Evolutionary conservation across 2,329 filamentous ascomycete species (phyloP), one percentile per base, ranked within the genome.

Genomic region (Trichoderma brevicompactum): DNA sequence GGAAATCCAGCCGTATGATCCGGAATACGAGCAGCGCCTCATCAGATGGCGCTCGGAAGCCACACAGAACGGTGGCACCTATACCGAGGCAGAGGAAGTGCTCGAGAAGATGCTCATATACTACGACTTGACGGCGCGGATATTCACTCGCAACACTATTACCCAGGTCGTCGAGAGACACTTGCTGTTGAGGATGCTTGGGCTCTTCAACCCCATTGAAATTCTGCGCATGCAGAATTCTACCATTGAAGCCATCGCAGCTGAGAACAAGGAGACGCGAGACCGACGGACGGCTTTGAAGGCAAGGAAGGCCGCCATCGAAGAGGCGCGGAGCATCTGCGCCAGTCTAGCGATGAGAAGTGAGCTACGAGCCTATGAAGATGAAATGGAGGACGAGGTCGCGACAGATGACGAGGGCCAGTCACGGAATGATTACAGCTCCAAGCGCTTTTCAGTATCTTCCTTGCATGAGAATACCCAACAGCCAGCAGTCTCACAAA

Each of bases 91-190:
- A 0, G 81, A 84, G 66, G 82, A 84, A 71, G 82, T 84, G 0
- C 70, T 84, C 32, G 82, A 84, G 72, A 84, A 84, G 76, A 84
- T 84, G 82, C 75, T 84, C 60, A 84, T 84, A 67, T 84, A 82
- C 74, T 84, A 84, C 67, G 82, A 84, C 44, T 77, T 84, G 8
- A 82, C 82, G 2, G 80, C 81, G 7, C 81, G 82, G 70, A 81
- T 80, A 55, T 84, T 83, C 66, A 83, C 82, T 34, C 77, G 82
- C 62, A 84, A 84, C 67, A 78, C 82, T 64, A 83, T 84, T 62
- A 83, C 81, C 0, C 82, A 84, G 66, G 81, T 84, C 0, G 79
- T 82, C 0, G 82, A 84, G 71, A 78, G 82, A 0, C 82, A 84
- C 64, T 74, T 84, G 2, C 76, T 84, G 10, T 78, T 83, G 44